These are phyloP conservation scores for Beauveria pseudobassiana DNA, from an alignment of 2,329 filamentous ascomycete species.

Conservation along the genomic window DNA sequence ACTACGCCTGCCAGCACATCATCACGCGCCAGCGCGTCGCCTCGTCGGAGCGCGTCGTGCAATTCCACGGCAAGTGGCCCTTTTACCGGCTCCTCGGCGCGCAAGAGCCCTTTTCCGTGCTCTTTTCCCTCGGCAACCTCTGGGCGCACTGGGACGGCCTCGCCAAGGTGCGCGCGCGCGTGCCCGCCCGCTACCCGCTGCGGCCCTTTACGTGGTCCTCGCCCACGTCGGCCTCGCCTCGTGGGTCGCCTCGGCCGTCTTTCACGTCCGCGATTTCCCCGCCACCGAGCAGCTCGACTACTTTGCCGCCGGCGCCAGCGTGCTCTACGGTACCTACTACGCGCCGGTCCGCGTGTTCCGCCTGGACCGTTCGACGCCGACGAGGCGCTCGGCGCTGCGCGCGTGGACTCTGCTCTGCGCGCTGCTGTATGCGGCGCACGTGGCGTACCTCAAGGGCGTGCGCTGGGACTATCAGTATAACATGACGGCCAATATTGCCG, in stretches of 20 bases:
- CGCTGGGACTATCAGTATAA: slow-evolving; percentile 96
- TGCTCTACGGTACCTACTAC: slow-evolving; percentile 88
- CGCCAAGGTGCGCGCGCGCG: slow-evolving; percentile 55
- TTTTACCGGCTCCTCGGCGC: slow-evolving; percentile 85
- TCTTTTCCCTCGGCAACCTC: slow-evolving; percentile 91
- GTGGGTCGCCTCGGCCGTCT: slow-evolving; percentile 85
- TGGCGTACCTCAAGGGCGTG: slow-evolving; percentile 77
- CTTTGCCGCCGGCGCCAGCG: slow-evolving; percentile 82
- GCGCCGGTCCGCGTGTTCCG: slow-evolving; percentile 75
- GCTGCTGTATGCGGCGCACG: slow-evolving; percentile 64
- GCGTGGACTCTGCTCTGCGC: slow-evolving; percentile 71
- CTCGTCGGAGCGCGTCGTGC: slow-evolving; percentile 62
- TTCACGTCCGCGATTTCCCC: slow-evolving; percentile 82
- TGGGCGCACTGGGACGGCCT: slow-evolving; percentile 77
- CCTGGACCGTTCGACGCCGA: slow-evolving; percentile 53
- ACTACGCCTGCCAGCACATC: slow-evolving; percentile 96
- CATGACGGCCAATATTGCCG: slow-evolving; percentile 86
- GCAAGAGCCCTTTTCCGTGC: slow-evolving; percentile 88
- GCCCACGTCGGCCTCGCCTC: slow-evolving; percentile 73
- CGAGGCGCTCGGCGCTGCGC: slow-evolving; percentile 47
- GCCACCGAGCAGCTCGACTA: slow-evolving; percentile 93
- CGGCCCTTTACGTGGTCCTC: slow-evolving; percentile 71
- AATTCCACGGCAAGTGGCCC: slow-evolving; percentile 99
- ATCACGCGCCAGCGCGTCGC: slow-evolving; percentile 66
- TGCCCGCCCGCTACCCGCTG: slow-evolving; percentile 68